Percentiles rank a stretch among this genome's conserved stretches.
These are phyloP conservation scores for Nematocida sp. DNA, from an alignment of 371 early-diverging fungal genomes.

Conservation along the genomic window DNA sequence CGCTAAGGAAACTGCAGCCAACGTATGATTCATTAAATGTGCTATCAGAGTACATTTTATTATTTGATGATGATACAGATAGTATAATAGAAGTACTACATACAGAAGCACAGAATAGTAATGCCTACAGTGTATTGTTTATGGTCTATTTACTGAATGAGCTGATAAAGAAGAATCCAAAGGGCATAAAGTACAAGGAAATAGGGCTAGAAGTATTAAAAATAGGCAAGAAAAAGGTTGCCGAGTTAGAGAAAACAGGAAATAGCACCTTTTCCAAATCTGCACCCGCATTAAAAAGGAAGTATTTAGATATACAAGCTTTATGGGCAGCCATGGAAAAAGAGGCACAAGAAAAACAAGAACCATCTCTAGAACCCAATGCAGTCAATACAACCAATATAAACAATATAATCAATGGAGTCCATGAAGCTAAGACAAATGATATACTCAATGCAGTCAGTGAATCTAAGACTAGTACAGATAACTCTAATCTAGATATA, in stretches of 20 bases:
- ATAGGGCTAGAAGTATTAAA: slow-evolving; percentile 7
- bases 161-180: background rate
- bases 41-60: slow-evolving; percentile 25
- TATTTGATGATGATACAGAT: slow-evolving; percentile 1
- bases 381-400: too few species aligned
- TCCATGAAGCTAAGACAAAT: background rate
- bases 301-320: slow-evolving; percentile 31
- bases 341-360: background rate
- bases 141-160: slow-evolving; percentile 42
- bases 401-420: too few species aligned
- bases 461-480: background rate
- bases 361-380: too few species aligned
- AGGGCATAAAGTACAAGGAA: background rate
- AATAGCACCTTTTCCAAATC: slow-evolving; percentile 4
- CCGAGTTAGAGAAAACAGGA: background rate
- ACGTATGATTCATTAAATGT: slow-evolving; percentile 35
- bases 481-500: slow-evolving; percentile 20
- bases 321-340: background rate
- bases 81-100: background rate
- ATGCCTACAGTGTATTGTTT: slow-evolving; percentile 33
- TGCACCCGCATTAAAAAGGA: background rate
- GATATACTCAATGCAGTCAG: background rate
- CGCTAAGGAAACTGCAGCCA: slow-evolving; percentile 27
- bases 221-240: slow-evolving; percentile 19
- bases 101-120: slow-evolving; percentile 8